Conservation (phyloP, 345 rosid species). For the Rhizophora apiculata region DNA sequence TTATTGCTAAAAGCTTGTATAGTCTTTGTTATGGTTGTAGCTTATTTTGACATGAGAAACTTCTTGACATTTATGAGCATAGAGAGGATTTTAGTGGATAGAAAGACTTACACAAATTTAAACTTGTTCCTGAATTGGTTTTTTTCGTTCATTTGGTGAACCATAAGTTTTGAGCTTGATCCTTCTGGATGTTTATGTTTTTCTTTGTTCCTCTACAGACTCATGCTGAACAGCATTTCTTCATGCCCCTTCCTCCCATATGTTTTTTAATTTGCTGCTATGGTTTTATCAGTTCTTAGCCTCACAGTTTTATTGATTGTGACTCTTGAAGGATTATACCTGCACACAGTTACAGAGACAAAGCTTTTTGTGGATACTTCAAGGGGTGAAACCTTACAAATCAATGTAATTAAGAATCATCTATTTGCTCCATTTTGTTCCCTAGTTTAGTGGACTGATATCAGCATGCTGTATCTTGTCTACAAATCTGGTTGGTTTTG, state of each 20-base stretch:
- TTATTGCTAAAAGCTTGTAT: no score
- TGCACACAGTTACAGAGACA: constrained; percentile 31
- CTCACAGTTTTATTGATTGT: not conserved
- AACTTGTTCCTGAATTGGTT: not conserved
- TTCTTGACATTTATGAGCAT: not conserved
- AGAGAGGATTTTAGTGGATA: not conserved
- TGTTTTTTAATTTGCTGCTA: not conserved
- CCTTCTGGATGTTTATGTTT: not conserved
- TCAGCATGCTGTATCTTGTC: not conserved
- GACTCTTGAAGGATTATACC: constrained; percentile 20
- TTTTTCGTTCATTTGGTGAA: not conserved
- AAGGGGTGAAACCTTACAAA: constrained; percentile 27
- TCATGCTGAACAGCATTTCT: not conserved
- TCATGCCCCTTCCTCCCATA: not conserved
- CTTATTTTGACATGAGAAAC: not conserved
- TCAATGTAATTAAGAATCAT: constrained; percentile 19
- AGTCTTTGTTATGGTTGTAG: no score
- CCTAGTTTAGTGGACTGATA: not conserved
- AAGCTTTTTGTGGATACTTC: constrained; percentile 31
- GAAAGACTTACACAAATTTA: no score
- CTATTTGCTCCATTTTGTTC: not conserved
- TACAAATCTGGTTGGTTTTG: not conserved
- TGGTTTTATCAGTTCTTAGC: not conserved
- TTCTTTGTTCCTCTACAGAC: no score
- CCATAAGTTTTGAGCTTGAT: not conserved